Percentiles rank a stretch among this genome's conserved stretches.
Conservation (phyloP, 2,329 filamentous ascomycete genomes). For the Diaporthe longicolla region DNA sequence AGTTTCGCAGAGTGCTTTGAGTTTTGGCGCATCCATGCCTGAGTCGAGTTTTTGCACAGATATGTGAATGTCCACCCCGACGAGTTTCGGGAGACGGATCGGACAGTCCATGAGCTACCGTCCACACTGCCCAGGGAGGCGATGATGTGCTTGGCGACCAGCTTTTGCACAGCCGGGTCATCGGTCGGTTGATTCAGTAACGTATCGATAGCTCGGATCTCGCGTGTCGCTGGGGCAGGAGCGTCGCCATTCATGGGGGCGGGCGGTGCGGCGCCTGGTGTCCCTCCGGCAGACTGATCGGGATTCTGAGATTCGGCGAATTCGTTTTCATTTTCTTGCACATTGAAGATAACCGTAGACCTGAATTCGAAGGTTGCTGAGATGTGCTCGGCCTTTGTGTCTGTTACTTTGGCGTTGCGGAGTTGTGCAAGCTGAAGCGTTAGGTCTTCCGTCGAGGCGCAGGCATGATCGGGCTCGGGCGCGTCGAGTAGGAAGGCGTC, state of each 20-base stretch:
- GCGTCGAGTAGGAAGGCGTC: constrained; percentile 51
- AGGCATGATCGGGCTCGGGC: constrained; percentile 49
- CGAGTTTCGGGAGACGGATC: constrained; percentile 58
- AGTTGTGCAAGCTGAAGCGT: constrained; percentile 59
- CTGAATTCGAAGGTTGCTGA: constrained; percentile 63
- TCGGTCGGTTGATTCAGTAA: constrained; percentile 64
- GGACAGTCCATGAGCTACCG: constrained; percentile 63
- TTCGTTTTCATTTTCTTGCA: constrained; percentile 56
- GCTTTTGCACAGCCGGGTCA: constrained; percentile 63
- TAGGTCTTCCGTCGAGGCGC: constrained; percentile 61
- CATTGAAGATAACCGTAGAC: constrained; percentile 58
- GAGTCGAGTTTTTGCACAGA: constrained; percentile 66
- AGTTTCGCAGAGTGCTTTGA: constrained; percentile 57
- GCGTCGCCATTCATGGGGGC: constrained; percentile 26
- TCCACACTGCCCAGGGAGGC: constrained; percentile 60
- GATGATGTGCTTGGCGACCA: constrained; percentile 65
- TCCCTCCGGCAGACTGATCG: constrained; percentile 46
- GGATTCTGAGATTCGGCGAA: constrained; percentile 48
- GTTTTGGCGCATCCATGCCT: constrained; percentile 64
- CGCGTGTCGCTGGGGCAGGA: constrained; percentile 49
- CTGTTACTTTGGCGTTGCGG: constrained; percentile 59
- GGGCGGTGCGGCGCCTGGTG: constrained; percentile 53
- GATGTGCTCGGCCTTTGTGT: constrained; percentile 65
- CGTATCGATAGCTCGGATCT: constrained; percentile 61
- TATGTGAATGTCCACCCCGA: constrained; percentile 70